Base-by-base conservation (phyloP, 106 monocot genomes). In the Dactylorhiza incarnata region DNA sequence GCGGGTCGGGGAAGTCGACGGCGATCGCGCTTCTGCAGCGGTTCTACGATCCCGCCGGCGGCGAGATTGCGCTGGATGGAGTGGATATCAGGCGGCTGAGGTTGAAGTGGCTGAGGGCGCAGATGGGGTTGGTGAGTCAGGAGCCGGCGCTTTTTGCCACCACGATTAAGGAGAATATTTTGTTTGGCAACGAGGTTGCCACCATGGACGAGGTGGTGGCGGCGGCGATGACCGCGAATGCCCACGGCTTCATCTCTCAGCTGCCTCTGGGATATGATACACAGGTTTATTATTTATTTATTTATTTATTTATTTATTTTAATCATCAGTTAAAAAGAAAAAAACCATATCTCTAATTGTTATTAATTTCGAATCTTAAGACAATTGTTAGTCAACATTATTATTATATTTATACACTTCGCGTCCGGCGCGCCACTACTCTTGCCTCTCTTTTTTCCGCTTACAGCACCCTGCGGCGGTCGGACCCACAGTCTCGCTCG, bases 41-140 rank as follows among this genome's bases (percentile, higher is more conserved):
- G 58, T 90, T 90, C 59, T 87, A 90, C 61, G 80, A 87, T n/a
- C 90, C 90, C 0, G 4, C 11, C 0, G 71, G 54, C 2, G 92
- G 95, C 0, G 74, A 75, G 77, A 74, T 95, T 15, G 7, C 81
- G 62, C 52, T 95, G 0, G 92, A 95, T 23, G 95, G 95, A 6
- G 81, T 90, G 37, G 83, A 93, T 52, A 84, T 93, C 45, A 81
- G 74, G 75, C 73, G 52, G 67, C 68, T 95, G 19, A 53, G 80
- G 53, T 76, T 92, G 5, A 92, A 92, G 80, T 95, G 92, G 93
- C 50, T 95, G 84, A 73, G 95, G 71, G 85, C 85, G 7, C 93
- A 93, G 72, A 93, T 95, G 78, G 95, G 95, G 9, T 52, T 95
- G 70, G 95, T 95, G n/a, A 95, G 90, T 63, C 95, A 95, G 69